Percentiles rank a stretch among this genome's conserved stretches.
phyloP scores from a whole-genome alignment of 805 yeast genomes.

The Sugiyamaella qingdaonensis region DNA sequence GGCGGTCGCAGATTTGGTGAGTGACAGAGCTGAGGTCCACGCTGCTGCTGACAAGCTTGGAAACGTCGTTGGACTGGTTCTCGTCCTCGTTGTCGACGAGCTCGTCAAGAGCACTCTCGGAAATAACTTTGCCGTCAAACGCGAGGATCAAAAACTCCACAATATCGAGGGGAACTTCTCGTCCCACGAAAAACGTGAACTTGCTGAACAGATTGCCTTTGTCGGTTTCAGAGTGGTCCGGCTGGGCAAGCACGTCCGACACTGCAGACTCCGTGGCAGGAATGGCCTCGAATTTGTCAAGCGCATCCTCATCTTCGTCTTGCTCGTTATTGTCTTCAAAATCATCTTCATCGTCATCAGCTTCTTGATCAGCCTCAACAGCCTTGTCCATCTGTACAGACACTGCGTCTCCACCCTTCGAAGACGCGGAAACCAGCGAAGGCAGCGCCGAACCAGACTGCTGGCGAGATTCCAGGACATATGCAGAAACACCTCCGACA shows the following conservation, averaged over 20 bases:
- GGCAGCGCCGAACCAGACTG: background rate
- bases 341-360: conserved; percentile 26
- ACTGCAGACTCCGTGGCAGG: conserved; percentile 48
- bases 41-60: conserved; percentile 29
- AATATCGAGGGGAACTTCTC: conserved; percentile 92
- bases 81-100: conserved; percentile 46
- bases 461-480: conserved; percentile 55
- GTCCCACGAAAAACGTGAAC: conserved; percentile 81
- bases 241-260: conserved; percentile 56
- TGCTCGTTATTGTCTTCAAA: conserved; percentile 23
- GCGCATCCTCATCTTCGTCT: conserved; percentile 40
- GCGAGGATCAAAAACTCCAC: conserved; percentile 83
- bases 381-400: conserved; percentile 35
- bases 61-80: conserved; percentile 37
- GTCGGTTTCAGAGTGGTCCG: conserved; percentile 37
- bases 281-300: conserved; percentile 69
- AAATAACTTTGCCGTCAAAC: conserved; percentile 78
- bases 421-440: background rate
- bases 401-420: conserved; percentile 44
- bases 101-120: conserved; percentile 86
- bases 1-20: conserved; percentile 94
- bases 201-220: conserved; percentile 64
- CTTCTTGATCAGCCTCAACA: conserved; percentile 35
- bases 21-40: conserved; percentile 69
- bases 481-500: conserved; percentile 84